phyloP scores from a whole-genome alignment of 148 eudicot species.

The Heliosperma pusillum region DNA sequence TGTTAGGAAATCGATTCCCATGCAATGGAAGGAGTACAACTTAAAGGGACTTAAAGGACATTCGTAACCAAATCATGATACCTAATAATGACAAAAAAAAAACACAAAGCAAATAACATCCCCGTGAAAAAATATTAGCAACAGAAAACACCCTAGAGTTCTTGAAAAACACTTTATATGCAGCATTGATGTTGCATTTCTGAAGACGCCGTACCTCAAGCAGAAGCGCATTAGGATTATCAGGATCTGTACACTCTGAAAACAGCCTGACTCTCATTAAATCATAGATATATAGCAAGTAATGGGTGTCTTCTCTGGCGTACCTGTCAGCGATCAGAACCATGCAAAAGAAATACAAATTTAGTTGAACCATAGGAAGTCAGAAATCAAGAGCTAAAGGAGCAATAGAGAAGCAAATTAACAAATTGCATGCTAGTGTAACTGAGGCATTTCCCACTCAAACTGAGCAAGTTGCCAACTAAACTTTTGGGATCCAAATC shows the following conservation, averaged over 20 bases:
- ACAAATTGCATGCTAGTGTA: not conserved
- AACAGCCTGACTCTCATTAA: conserved; percentile 60
- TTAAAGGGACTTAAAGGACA: not conserved
- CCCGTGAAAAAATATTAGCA: not conserved
- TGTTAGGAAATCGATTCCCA: not conserved
- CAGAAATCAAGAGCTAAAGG: not conserved
- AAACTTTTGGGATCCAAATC: not conserved
- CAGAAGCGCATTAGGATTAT: conserved; percentile 46
- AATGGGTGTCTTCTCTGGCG: conserved; percentile 98
- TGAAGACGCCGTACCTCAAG: conserved; percentile 45
- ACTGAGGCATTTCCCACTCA: conserved; percentile 4
- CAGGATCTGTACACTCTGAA: conserved; percentile 46
- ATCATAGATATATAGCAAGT: conserved; percentile 83
- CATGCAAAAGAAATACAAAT: not conserved
- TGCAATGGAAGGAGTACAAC: not conserved
- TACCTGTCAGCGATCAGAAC: conserved; percentile 43
- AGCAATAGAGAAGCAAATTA: conserved; percentile 9
- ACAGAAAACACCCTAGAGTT: not conserved
- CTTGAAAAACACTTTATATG: not conserved
- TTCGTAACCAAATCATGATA: not conserved
- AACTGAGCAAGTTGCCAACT: not conserved
- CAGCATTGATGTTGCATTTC: not conserved
- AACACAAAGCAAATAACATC: too few relatives aligned
- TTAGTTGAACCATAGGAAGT: not conserved
- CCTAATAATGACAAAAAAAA: not conserved